phyloP scores from a whole-genome alignment of 129 eudicot genomes.

The Flaveria bidentis region DNA sequence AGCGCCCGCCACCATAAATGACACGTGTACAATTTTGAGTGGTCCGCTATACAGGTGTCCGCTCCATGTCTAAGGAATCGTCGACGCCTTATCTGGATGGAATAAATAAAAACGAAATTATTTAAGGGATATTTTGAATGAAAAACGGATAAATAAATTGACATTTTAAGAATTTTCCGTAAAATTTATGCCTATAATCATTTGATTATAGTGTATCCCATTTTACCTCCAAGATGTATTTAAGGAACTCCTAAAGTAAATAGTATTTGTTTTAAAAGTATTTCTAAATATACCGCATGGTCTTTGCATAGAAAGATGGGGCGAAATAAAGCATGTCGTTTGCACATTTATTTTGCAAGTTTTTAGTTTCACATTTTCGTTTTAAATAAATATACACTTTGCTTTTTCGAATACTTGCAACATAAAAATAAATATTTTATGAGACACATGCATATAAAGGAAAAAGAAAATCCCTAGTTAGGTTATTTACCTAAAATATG shows the following conservation, averaged over 20 bases:
- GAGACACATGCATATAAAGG: background rate
- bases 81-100: no score
- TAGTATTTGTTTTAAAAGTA: background rate
- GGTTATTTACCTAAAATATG: background rate
- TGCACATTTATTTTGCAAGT: conserved; percentile 19
- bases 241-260: background rate
- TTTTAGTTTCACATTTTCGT: conserved; percentile 6
- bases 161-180: no score
- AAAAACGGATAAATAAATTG: no score
- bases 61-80: no score
- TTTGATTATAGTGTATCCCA: no score
- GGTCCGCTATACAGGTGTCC: no score
- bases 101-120: no score
- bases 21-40: no score
- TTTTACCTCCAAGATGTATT: no score
- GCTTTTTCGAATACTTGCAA: background rate
- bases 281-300: background rate
- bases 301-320: conserved; percentile 16
- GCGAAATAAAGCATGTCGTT: conserved; percentile 17
- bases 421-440: background rate
- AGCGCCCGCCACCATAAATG: no score
- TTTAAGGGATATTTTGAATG: no score
- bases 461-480: background rate
- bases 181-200: no score
- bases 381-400: background rate